Percentiles rank a stretch among this genome's conserved stretches.
Conservation (phyloP, 495 filamentous ascomycete genomes). For the Tirmania nivea region DNA sequence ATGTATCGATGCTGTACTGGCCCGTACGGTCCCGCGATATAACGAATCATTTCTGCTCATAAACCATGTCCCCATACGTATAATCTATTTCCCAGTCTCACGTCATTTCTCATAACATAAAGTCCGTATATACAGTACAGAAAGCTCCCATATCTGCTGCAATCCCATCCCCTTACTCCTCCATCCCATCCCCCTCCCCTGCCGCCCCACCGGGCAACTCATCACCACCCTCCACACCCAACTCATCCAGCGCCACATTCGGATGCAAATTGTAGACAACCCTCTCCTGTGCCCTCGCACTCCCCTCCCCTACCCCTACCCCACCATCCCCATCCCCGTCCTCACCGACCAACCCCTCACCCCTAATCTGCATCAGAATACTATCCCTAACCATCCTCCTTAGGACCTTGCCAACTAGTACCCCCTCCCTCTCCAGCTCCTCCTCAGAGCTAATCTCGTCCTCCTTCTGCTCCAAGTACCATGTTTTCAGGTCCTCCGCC, state of each 20-base stretch:
- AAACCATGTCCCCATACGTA: no score
- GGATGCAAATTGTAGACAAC: constrained; percentile 83
- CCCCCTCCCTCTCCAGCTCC: constrained; percentile 54
- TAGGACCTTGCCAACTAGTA: constrained; percentile 64
- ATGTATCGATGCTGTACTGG: no score
- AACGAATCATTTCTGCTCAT: no score
- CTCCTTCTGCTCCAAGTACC: constrained; percentile 92
- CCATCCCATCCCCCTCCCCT: constrained; percentile 24
- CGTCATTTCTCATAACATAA: no score
- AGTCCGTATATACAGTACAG: no score
- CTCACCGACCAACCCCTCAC: constrained; percentile 50
- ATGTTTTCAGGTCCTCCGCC: constrained; percentile 60
- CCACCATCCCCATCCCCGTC: constrained; percentile 23
- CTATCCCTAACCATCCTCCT: constrained; percentile 96
- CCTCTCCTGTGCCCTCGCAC: constrained; percentile 23
- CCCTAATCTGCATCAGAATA: constrained; percentile 73
- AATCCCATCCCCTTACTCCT: constrained; percentile 22
- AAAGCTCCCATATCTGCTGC: no score
- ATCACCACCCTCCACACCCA: constrained; percentile 3
- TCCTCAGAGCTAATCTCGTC: constrained; percentile 59
- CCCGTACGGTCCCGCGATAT: no score
- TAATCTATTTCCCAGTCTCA: no score
- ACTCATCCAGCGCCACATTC: constrained; percentile 44
- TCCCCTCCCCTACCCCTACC: constrained; percentile 24
- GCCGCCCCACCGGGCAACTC: constrained; percentile 20